These are phyloP conservation scores for Trypanosoma cruzi DNA, from an alignment of 208 protist species.

Conservation along the genomic window DNA sequence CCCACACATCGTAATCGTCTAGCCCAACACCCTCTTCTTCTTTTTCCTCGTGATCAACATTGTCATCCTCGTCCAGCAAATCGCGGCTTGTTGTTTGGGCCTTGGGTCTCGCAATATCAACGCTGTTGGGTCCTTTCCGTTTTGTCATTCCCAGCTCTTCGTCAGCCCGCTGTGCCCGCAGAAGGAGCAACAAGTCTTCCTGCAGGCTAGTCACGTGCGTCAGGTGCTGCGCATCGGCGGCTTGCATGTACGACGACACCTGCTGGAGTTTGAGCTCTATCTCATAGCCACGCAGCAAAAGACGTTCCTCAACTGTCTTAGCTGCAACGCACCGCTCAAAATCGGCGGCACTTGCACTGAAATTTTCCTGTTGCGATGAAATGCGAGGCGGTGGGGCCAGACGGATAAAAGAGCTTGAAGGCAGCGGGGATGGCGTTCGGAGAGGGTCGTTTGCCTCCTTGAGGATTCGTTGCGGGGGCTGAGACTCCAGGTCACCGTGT, in stretches of 20 bases:
- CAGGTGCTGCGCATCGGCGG: slow-evolving; percentile 7
- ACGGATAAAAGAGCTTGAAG: background rate
- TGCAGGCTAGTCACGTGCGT: slow-evolving; percentile 10
- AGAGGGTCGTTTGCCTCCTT: background rate
- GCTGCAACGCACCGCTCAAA: slow-evolving; percentile 9
- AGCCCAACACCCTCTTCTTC: background rate
- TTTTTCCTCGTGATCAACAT: background rate
- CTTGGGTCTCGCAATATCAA: background rate
- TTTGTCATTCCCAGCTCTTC: background rate
- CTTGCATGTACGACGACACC: background rate
- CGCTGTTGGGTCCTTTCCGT: background rate
- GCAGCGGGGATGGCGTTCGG: background rate
- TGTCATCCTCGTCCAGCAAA: background rate
- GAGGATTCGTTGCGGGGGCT: background rate
- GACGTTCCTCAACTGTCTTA: slow-evolving; percentile 1
- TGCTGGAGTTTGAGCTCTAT: slow-evolving; percentile 8
- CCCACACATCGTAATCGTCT: slow-evolving; percentile 12
- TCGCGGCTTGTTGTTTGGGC: background rate
- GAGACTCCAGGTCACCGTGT: background rate
- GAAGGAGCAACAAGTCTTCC: slow-evolving; percentile 4
- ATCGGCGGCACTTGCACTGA: background rate
- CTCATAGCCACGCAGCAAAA: slow-evolving; percentile 5
- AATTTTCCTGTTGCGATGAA: background rate
- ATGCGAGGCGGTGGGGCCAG: background rate
- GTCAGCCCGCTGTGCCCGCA: slow-evolving; percentile 13